Base-by-base conservation (phyloP, 2,329 filamentous ascomycete genomes). In the Hirsutella rhossiliensis region DNA sequence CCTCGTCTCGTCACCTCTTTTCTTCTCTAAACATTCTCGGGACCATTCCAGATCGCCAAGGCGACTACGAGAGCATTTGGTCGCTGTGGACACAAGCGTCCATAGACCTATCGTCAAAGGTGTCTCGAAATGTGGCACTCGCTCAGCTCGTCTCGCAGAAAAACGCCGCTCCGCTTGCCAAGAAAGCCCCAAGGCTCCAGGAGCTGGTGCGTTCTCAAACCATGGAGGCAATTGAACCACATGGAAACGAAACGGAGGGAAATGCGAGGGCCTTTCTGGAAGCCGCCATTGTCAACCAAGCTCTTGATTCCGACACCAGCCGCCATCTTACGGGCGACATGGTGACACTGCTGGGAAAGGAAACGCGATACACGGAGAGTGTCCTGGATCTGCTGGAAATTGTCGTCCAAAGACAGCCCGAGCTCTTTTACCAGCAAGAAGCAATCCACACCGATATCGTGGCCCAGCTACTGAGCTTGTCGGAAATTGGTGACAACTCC, bases 1-100 rank as follows among this genome's bases (percentile, higher is more conserved):
- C 84, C 0, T 89, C 87, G 1, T 76, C 78, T 0, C 62, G 73
- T 2, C 73, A 81, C 42, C 60, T 95, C 0, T 66, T 88, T 8
- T 75, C 80, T 0, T 76, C 80, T 11, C 65, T 94, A 0, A 73
- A 80, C 40, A 60, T 73, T 1, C 65, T 80, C 36, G 71, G 73
- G 1, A 57, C 65, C 28, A 64, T 67, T 15, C 60, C 61, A 34
- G 64, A 53, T 43, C 66, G 59, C 45, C 57, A 57, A 0, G 51
- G 53, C 0, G 54, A 58, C 0, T 73, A 71, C 42, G 55, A 59
- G 11, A 48, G 50, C 1, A 59, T 71, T 1, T 78, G 74, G 73
- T 60, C 56, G 20, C 52, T 58, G 0, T 70, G 74, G 54, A 55
- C 70, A 0, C 55, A 63, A 5, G 58, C 61, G 2, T 56, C 75